Conservation (phyloP, 371 early-diverging fungal species). For the Massospora cicadina region DNA sequence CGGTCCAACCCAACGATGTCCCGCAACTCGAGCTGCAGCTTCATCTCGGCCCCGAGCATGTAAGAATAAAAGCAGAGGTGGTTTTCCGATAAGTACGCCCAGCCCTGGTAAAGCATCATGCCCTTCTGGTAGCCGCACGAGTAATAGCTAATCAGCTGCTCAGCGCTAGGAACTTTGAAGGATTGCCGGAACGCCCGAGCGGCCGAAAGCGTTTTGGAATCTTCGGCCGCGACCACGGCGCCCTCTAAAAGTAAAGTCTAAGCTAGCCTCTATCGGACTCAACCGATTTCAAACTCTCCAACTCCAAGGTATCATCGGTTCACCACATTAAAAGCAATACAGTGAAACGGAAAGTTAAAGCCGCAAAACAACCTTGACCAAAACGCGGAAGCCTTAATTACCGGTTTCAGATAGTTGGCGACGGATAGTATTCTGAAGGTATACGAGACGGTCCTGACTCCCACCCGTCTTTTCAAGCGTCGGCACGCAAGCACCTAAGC, state of each 20-base stretch:
- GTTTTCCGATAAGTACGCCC: conserved; percentile 89
- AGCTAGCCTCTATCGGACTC: too few species aligned
- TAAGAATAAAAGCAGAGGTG: conserved; percentile 88
- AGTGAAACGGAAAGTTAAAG: neutral
- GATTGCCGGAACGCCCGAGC: conserved; percentile 79
- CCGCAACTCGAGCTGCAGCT: conserved; percentile 72
- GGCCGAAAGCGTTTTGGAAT: conserved; percentile 69
- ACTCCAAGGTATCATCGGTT: too few species aligned
- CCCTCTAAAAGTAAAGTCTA: conserved; percentile 29
- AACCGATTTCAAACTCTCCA: too few species aligned
- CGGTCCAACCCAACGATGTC: conserved; percentile 71
- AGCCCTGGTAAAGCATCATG: conserved; percentile 81
- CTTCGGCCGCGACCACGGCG: conserved; percentile 55
- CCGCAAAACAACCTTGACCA: conserved; percentile 37
- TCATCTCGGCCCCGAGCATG: conserved; percentile 81
- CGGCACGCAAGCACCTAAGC: neutral
- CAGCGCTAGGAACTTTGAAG: conserved; percentile 60
- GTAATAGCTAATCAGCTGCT: conserved; percentile 86
- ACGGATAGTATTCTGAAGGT: conserved; percentile 61
- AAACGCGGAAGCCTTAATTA: conserved; percentile 52
- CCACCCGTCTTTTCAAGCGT: conserved; percentile 34
- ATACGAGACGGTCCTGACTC: conserved; percentile 43
- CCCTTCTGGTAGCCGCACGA: conserved; percentile 73
- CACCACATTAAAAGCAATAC: neutral
- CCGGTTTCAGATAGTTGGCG: conserved; percentile 51